A percentile compares a stretch with the other conserved stretches of the same genome.
phyloP scores from a whole-genome alignment of 306 rosid genomes.

The Cucurbita moschata region DNA sequence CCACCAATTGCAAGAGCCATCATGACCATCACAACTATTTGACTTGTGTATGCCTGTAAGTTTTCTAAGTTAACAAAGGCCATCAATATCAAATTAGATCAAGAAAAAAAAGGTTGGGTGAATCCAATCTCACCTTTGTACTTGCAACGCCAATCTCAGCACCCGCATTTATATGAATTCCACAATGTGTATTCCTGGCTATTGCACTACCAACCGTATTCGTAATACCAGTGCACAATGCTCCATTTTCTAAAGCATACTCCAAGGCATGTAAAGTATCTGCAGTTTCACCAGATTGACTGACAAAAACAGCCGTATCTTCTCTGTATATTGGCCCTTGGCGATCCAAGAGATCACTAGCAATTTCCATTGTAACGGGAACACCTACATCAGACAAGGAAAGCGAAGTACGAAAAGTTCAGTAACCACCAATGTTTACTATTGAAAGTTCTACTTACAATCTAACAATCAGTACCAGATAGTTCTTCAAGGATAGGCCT shows the following conservation, averaged over 20 bases:
- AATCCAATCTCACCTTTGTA: conserved; percentile 62
- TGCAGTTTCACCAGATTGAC: conserved; percentile 99
- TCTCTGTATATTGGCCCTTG: conserved; percentile 93
- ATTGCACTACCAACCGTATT: conserved; percentile 91
- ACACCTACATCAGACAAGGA: conserved; percentile 41
- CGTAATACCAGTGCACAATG: conserved; percentile 91
- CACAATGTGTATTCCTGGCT: conserved; percentile 92
- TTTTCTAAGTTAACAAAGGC: neutral
- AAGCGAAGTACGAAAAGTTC: neutral
- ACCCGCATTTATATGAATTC: conserved; percentile 96
- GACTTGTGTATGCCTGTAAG: conserved; percentile 88
- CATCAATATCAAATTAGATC: conserved; percentile 1
- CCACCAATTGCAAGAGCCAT: conserved; percentile 88
- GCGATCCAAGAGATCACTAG: conserved; percentile 93
- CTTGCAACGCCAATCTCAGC: conserved; percentile 99
- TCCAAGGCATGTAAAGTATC: conserved; percentile 82
- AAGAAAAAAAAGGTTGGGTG: conserved; percentile 6
- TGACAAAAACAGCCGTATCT: conserved; percentile 92
- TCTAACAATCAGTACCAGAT: conserved; percentile 49
- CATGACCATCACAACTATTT: conserved; percentile 98
- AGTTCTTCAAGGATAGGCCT: conserved; percentile 98
- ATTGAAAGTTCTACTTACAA: conserved; percentile 8
- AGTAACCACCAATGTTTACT: neutral
- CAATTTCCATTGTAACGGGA: conserved; percentile 98
- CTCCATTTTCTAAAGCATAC: conserved; percentile 91